Evolutionary conservation across 129 eudicot species (phyloP).

Genomic region (Dittrichia graveolens): DNA sequence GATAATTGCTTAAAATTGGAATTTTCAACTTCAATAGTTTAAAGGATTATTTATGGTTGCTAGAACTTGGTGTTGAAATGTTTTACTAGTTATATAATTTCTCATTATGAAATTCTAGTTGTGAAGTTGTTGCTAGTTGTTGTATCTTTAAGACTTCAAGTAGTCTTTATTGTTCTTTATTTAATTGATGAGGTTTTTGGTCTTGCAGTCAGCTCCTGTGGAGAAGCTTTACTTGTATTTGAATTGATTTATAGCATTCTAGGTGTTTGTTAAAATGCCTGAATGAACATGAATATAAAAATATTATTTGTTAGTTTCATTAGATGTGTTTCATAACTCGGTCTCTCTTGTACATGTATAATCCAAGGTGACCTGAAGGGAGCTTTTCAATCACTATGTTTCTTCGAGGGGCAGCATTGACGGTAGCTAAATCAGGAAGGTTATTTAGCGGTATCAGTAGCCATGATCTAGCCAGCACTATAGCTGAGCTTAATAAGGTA

Average conservation of each 20-base stretch:
- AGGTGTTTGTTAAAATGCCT: constrained; percentile 52
- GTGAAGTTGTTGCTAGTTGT: no score
- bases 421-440: constrained; percentile 28
- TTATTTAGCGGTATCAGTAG: constrained; percentile 29
- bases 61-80: no score
- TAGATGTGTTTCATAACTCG: constrained; percentile 7
- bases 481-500: constrained; percentile 81
- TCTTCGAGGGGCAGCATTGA: constrained; percentile 24
- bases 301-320: constrained; percentile 15
- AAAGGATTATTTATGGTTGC: no score
- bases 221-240: not conserved
- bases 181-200: constrained; percentile 11
- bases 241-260: constrained; percentile 12
- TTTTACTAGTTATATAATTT: no score
- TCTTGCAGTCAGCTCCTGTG: not conserved
- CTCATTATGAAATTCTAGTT: no score
- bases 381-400: constrained; percentile 30
- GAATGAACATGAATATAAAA: constrained; percentile 9
- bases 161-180: no score
- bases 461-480: constrained; percentile 51
- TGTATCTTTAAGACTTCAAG: no score
- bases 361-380: constrained; percentile 26
- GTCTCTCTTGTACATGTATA: constrained; percentile 3
- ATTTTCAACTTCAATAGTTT: no score
- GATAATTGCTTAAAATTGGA: no score